A percentile compares a stretch with the other conserved stretches of the same genome.
Conservation (phyloP, 805 yeast genomes). For the Ogataea nakhonphanomensis region DNA sequence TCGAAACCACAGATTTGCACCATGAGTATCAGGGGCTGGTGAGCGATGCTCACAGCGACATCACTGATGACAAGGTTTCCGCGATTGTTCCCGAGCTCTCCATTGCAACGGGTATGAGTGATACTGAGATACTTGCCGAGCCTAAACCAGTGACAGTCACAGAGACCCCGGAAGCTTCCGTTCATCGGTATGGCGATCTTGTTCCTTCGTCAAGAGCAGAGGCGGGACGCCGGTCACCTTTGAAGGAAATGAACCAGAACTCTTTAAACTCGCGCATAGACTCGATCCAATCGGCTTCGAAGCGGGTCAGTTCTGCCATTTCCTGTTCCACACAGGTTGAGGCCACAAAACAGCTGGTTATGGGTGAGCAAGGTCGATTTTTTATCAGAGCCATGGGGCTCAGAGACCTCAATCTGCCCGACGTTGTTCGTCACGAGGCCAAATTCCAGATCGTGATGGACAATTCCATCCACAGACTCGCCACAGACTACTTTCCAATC, state of each 20-base stretch:
- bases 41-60: constrained; percentile 12
- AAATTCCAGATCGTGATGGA: constrained; percentile 58
- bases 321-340: constrained; percentile 7
- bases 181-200: constrained; percentile 19
- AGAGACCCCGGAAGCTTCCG: no score
- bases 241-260: not conserved
- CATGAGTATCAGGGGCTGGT: constrained; percentile 26
- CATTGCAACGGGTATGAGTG: constrained; percentile 22
- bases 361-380: constrained; percentile 45
- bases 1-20: constrained; percentile 14
- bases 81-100: constrained; percentile 29
- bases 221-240: not conserved
- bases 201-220: constrained; percentile 19
- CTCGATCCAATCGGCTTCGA: constrained; percentile 2
- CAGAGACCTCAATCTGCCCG: constrained; percentile 45
- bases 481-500: constrained; percentile 46
- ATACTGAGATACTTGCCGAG: no score
- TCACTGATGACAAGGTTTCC: constrained; percentile 19
- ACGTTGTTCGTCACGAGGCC: constrained; percentile 42
- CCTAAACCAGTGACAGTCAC: no score
- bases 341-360: constrained; percentile 13
- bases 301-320: constrained; percentile 7
- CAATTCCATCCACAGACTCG: constrained; percentile 77
- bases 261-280: not conserved
- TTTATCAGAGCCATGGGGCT: constrained; percentile 50